A percentile compares a stretch with the other conserved stretches of the same genome.
These are phyloP conservation scores for Neltuma alba DNA, from an alignment of 306 rosid genomes.

Conservation along the genomic window DNA sequence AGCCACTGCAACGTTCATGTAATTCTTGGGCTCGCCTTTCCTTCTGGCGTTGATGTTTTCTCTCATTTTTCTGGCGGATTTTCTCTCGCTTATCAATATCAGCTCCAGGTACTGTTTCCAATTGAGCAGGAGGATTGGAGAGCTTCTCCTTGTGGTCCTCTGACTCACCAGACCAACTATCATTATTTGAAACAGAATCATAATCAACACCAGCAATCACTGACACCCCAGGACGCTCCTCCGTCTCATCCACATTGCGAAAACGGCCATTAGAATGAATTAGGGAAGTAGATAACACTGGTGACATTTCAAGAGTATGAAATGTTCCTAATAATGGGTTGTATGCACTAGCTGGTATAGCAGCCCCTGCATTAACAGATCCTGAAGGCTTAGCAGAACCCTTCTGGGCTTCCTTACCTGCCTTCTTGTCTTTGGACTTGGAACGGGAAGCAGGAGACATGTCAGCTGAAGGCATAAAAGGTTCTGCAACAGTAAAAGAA, in stretches of 20 bases:
- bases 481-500: conserved; percentile 40
- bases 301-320: conserved; percentile 63
- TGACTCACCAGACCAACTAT: conserved; percentile 96
- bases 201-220: conserved; percentile 59
- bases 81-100: conserved; percentile 90
- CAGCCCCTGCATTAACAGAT: conserved; percentile 62
- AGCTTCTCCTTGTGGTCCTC: conserved; percentile 80
- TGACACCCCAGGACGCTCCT: conserved; percentile 66
- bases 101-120: conserved; percentile 78
- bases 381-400: conserved; percentile 59
- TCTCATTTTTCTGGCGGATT: conserved; percentile 85
- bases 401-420: conserved; percentile 61
- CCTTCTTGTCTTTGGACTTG: conserved; percentile 81
- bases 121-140: conserved; percentile 51
- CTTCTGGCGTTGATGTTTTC: conserved; percentile 91
- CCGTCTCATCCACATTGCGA: conserved; percentile 81
- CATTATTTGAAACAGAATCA: conserved; percentile 90
- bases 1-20: conserved; percentile 80
- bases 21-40: conserved; percentile 90
- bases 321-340: conserved; percentile 84
- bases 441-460: conserved; percentile 88
- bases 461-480: conserved; percentile 34
- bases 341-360: conserved; percentile 79
- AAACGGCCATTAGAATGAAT: conserved; percentile 72
- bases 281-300: conserved; percentile 50